phyloP scores from a whole-genome alignment of 352 stramenopile genomes.

The Globisporangium apiculatum region DNA sequence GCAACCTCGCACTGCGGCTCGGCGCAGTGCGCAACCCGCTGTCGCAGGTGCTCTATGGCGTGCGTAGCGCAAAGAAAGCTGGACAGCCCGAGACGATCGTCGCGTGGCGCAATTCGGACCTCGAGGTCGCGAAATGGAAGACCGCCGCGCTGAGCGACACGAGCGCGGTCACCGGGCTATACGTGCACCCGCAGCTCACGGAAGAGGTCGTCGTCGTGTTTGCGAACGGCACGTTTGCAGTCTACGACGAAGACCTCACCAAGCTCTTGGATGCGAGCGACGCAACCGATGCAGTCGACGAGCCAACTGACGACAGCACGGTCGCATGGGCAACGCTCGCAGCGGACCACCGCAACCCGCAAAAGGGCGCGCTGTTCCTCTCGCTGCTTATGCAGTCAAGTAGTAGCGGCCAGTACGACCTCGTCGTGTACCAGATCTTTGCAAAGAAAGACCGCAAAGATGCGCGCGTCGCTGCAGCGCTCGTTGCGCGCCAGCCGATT shows the following conservation, averaged over 20 bases:
- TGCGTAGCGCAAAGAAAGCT: slow-evolving; percentile 48
- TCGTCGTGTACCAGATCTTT: slow-evolving; percentile 51
- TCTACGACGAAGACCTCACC: slow-evolving; percentile 45
- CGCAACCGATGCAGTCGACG: slow-evolving; percentile 10
- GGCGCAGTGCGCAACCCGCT: slow-evolving; percentile 45
- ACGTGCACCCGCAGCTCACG: slow-evolving; percentile 54
- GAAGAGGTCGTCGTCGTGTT: slow-evolving; percentile 66
- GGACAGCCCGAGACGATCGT: slow-evolving; percentile 39
- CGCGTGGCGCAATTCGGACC: slow-evolving; percentile 52
- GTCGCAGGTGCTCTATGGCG: slow-evolving; percentile 49
- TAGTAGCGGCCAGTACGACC: slow-evolving; percentile 24
- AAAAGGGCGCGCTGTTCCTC: slow-evolving; percentile 59
- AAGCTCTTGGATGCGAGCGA: slow-evolving; percentile 37
- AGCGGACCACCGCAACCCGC: slow-evolving; percentile 42
- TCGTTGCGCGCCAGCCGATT: slow-evolving; percentile 28
- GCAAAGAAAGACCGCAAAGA: slow-evolving; percentile 28
- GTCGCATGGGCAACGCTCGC: slow-evolving; percentile 53
- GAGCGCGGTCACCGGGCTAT: slow-evolving; percentile 29
- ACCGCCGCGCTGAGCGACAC: slow-evolving; percentile 25
- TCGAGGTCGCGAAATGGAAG: slow-evolving; percentile 61
- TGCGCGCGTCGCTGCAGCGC: slow-evolving; percentile 22
- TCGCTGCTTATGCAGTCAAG: slow-evolving; percentile 47
- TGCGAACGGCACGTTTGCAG: slow-evolving; percentile 47
- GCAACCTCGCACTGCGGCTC: slow-evolving; percentile 36
- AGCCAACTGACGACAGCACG: slow-evolving; percentile 8